Conservation (phyloP, 2,329 filamentous ascomycete species). For the Furcasterigmium furcatum region DNA sequence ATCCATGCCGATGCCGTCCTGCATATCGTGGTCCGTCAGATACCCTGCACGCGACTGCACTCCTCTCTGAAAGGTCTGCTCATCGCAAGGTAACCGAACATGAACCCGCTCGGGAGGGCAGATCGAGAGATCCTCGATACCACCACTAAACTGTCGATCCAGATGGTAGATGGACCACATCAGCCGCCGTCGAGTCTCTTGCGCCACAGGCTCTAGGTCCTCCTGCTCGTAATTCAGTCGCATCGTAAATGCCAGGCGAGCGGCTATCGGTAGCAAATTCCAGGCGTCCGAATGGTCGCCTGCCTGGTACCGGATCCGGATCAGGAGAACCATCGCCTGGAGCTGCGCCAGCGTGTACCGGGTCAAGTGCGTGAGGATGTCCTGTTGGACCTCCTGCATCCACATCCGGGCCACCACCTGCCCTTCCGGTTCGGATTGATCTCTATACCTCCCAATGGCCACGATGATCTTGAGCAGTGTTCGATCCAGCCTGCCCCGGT, state of each 20-base stretch:
- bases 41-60: conserved; percentile 9
- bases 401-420: conserved; percentile 5
- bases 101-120: conserved; percentile 18
- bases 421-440: not conserved
- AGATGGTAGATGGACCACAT: conserved; percentile 21
- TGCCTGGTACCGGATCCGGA: conserved; percentile 11
- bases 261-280: conserved; percentile 17
- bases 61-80: conserved; percentile 20
- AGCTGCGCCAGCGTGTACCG: conserved; percentile 9
- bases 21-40: not conserved
- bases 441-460: conserved; percentile 7
- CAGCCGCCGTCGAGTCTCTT: conserved; percentile 18
- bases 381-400: conserved; percentile 17
- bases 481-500: conserved; percentile 12
- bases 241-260: conserved; percentile 19
- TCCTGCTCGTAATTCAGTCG: conserved; percentile 19
- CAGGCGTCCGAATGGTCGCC: conserved; percentile 13
- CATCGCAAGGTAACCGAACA: conserved; percentile 17
- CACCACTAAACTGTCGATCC: conserved; percentile 20
- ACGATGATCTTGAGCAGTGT: conserved; percentile 16
- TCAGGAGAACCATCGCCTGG: conserved; percentile 15
- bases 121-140: conserved; percentile 22
- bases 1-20: not conserved
- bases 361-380: not conserved
- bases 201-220: conserved; percentile 9